Evolutionary conservation across 805 yeast species (phyloP), one percentile per base, ranked within the genome.

Genomic region (Ogataea allantospora): DNA sequence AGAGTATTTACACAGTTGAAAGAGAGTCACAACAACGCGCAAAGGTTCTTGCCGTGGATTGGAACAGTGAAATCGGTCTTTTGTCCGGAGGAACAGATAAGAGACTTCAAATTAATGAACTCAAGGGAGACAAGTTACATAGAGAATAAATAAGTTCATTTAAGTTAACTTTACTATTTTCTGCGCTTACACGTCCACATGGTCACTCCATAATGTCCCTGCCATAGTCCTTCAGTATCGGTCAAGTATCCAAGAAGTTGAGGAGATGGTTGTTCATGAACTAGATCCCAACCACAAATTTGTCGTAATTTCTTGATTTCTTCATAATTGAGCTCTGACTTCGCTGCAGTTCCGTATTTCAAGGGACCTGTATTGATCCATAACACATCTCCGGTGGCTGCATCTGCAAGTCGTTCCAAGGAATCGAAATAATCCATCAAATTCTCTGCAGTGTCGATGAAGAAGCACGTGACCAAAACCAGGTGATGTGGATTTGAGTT

Each of bases 351-450:
- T 0, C 97, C 97, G 67, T 93, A 91, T 58, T 89, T 84, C 44
- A 93, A 67, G 0, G 99, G 99, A 0, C 99, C 99, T 10, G 80
- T 70, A 56, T 93, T 91, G 46, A 91, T 77, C 98, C 98, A 91
- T 27, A 72, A 67, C 3, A 70, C 70, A 11, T 65, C 65, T 7
- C 65, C 67, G 7, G 53, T 52, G 15, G 54, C 55, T 3, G 40
- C 26, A 7, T 58, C 57, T 7, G 60, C 46, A 23, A 81, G 51
- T 8, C 58, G 51, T 39, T 73, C 73, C 24, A 91, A 78, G 1
- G 82, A 62, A 37, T 82, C 83, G 38, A 91, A 60, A 58, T 89
- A 89, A 27, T 78, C 81, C 46, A 91, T 68, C 33, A 87, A 56
- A 53, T 89, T 86, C 51, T 87, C 95, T 0, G 97, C 97, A 0